These are phyloP conservation scores for Neonectria ditissima DNA, from an alignment of 2,329 filamentous ascomycete genomes.

Conservation along the genomic window DNA sequence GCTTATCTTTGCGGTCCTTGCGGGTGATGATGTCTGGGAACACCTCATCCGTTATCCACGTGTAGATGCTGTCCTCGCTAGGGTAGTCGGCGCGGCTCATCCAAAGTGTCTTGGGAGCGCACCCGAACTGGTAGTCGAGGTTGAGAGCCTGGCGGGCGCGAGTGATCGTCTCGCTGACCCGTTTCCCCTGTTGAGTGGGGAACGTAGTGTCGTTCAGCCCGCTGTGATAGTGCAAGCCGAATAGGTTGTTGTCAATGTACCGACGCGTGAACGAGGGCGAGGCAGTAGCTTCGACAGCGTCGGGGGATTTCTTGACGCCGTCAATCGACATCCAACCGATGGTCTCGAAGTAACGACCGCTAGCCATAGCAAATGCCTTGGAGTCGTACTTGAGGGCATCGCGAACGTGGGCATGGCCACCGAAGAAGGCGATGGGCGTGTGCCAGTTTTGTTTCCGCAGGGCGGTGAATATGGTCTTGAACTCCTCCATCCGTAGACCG, in stretches of 20 bases:
- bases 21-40: constrained; percentile 75
- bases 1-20: constrained; percentile 66
- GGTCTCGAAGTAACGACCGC: constrained; percentile 93
- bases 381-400: constrained; percentile 85
- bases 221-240: constrained; percentile 85
- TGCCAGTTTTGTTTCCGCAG: constrained; percentile 83
- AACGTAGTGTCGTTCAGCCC: constrained; percentile 79
- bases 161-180: constrained; percentile 77
- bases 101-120: constrained; percentile 84
- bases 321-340: constrained; percentile 92
- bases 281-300: constrained; percentile 47
- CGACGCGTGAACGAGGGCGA: constrained; percentile 75
- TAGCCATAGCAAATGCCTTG: constrained; percentile 82
- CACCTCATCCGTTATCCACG: constrained; percentile 81
- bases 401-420: constrained; percentile 89
- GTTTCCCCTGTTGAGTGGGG: constrained; percentile 77
- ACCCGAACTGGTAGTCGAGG: constrained; percentile 83
- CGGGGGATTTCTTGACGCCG: constrained; percentile 60
- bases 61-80: constrained; percentile 79
- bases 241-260: constrained; percentile 95
- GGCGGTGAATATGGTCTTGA: constrained; percentile 79
- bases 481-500: constrained; percentile 83
- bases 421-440: constrained; percentile 91
- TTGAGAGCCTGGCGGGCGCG: constrained; percentile 76
- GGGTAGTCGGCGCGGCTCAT: constrained; percentile 83